Evolutionary conservation across 176 grass and related monocot species (phyloP).

Genomic region (Triticum urartu): DNA sequence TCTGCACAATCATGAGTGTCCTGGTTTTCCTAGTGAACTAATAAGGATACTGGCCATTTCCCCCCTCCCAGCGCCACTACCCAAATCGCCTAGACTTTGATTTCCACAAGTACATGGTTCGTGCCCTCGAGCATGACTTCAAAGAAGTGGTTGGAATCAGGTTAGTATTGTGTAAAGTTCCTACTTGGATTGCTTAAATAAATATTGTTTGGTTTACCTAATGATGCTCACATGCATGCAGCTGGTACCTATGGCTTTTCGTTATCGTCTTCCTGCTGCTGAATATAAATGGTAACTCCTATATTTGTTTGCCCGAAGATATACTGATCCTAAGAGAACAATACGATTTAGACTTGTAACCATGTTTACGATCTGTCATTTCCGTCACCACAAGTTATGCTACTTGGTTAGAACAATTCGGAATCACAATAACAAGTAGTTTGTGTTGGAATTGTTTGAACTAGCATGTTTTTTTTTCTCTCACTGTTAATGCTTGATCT

Average conservation of each 20-base stretch:
- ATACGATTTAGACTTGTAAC: not conserved
- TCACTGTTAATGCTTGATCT: not conserved
- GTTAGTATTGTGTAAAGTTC: slow-evolving; percentile 28
- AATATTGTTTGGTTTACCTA: not conserved
- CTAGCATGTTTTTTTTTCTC: not conserved
- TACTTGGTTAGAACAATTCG: not conserved
- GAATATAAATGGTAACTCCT: slow-evolving; percentile 60
- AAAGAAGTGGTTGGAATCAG: slow-evolving; percentile 65
- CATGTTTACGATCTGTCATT: not conserved
- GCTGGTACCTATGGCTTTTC: slow-evolving; percentile 77
- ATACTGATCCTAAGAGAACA: not conserved
- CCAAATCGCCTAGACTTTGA: slow-evolving; percentile 30
- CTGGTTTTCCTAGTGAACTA: slow-evolving; percentile 16
- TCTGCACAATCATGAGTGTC: slow-evolving; percentile 9
- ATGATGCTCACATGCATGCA: slow-evolving; percentile 19
- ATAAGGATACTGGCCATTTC: slow-evolving; percentile 4
- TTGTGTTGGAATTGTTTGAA: not conserved
- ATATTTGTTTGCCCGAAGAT: not conserved
- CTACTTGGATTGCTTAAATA: not conserved
- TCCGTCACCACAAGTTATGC: not conserved
- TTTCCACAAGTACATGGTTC: slow-evolving; percentile 70
- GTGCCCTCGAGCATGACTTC: slow-evolving; percentile 63
- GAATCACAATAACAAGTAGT: not conserved
- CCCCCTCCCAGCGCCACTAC: slow-evolving; percentile 29
- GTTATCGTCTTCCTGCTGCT: slow-evolving; percentile 67